Evolutionary conservation across 495 filamentous ascomycete genomes (phyloP).

Genomic region (Ascobolus immersus): DNA sequence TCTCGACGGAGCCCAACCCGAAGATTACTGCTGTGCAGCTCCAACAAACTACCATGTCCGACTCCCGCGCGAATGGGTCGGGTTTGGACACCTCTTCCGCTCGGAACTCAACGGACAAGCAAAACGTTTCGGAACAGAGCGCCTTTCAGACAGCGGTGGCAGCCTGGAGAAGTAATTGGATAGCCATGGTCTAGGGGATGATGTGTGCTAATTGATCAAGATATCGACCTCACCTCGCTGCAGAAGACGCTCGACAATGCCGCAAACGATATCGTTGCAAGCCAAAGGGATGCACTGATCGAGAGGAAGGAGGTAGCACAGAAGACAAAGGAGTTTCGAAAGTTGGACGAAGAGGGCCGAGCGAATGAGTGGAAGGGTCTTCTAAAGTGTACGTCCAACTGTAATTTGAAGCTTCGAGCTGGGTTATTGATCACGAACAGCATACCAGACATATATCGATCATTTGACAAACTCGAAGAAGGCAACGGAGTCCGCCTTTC

Average conservation of each 20-base stretch:
- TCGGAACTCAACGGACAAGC: no score
- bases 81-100: no score
- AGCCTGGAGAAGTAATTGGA: constrained; percentile 65
- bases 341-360: constrained; percentile 76
- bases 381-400: constrained; percentile 39
- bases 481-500: constrained; percentile 65
- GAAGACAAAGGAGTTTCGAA: constrained; percentile 95
- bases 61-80: no score
- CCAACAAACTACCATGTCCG: no score
- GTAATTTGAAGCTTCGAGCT: background rate
- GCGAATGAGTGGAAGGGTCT: constrained; percentile 66
- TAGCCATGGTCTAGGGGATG: constrained; percentile 1
- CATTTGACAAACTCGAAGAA: constrained; percentile 85
- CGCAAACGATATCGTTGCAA: constrained; percentile 73
- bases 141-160: constrained; percentile 76
- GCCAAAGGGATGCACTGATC: constrained; percentile 74
- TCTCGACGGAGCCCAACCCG: no score
- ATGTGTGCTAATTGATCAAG: constrained; percentile 21
- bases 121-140: no score
- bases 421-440: constrained; percentile 20
- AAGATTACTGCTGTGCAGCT: no score
- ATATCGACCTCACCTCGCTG: constrained; percentile 65
- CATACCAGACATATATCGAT: constrained; percentile 94
- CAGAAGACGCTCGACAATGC: constrained; percentile 72
- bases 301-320: constrained; percentile 92